phyloP scores from a whole-genome alignment of 2,329 filamentous ascomycete genomes.

The Aureobasidium sp. region DNA sequence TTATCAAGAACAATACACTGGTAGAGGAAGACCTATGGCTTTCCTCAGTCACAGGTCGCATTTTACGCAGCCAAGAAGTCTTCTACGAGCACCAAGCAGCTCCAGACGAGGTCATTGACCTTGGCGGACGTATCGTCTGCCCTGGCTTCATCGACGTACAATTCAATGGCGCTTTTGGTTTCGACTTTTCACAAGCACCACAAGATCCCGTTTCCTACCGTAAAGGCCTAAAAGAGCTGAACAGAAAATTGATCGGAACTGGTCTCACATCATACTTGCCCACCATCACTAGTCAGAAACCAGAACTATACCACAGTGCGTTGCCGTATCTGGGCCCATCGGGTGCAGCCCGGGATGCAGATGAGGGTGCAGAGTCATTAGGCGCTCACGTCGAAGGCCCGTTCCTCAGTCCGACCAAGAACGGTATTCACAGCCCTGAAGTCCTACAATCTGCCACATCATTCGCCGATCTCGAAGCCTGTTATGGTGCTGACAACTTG shows the following conservation, averaged over 20 bases:
- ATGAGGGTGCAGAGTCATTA: conserved; percentile 74
- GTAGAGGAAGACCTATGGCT: conserved; percentile 83
- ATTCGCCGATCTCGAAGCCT: conserved; percentile 59
- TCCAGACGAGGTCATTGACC: conserved; percentile 69
- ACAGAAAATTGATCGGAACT: conserved; percentile 63
- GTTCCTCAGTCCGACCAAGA: conserved; percentile 75
- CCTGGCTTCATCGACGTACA: conserved; percentile 88
- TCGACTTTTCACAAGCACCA: conserved; percentile 81
- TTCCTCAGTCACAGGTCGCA: conserved; percentile 71
- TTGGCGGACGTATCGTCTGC: conserved; percentile 74
- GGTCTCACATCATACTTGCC: conserved; percentile 86
- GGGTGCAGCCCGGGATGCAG: conserved; percentile 50
- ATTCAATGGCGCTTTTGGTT: conserved; percentile 85
- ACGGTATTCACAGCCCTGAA: conserved; percentile 73
- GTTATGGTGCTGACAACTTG: conserved; percentile 69
- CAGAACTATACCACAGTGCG: conserved; percentile 75
- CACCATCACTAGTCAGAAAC: conserved; percentile 72
- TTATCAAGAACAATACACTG: conserved; percentile 61
- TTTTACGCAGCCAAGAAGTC: conserved; percentile 61
- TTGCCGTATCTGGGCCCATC: conserved; percentile 73
- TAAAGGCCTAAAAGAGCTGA: conserved; percentile 64
- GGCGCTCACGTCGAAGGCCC: conserved; percentile 89
- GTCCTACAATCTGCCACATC: conserved; percentile 59
- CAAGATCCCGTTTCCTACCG: conserved; percentile 56
- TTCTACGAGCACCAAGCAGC: conserved; percentile 61